Percentiles rank a stretch among this genome's conserved stretches.
Evolutionary conservation across 768 basidiomycete species (phyloP).

Genomic region (Mrakia frigida): DNA sequence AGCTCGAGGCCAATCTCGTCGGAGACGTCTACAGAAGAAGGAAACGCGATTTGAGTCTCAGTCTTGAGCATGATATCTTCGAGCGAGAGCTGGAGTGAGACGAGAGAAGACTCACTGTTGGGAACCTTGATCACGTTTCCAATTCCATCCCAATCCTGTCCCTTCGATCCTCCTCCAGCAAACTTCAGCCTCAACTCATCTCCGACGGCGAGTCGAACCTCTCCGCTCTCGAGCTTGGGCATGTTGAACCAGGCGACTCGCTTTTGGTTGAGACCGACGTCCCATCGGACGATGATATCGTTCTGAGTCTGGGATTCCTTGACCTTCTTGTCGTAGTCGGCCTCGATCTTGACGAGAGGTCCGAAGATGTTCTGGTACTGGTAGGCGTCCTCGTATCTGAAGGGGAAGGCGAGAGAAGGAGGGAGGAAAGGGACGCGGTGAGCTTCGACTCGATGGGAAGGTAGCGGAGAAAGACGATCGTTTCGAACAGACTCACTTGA

Average conservation of each 20-base stretch:
- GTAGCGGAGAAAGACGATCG: not conserved
- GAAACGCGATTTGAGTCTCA: not conserved
- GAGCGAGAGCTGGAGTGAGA: not conserved
- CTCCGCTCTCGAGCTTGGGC: conserved; percentile 96
- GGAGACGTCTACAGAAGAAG: conserved; percentile 67
- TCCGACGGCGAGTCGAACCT: conserved; percentile 92
- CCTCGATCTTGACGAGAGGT: conserved; percentile 98
- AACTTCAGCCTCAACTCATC: conserved; percentile 91
- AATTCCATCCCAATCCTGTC: conserved; percentile 78
- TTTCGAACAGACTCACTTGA: conserved; percentile 48
- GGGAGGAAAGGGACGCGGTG: not conserved
- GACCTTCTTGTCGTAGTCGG: conserved; percentile 94
- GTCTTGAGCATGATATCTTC: not conserved
- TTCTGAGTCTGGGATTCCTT: conserved; percentile 99
- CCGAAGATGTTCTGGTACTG: conserved; percentile 99
- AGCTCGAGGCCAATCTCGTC: conserved; percentile 96
- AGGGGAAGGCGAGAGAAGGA: not conserved
- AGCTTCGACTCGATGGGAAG: not conserved
- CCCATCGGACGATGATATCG: conserved; percentile 93
- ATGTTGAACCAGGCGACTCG: conserved; percentile 96
- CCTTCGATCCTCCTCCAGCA: conserved; percentile 72
- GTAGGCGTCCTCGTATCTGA: conserved; percentile 89
- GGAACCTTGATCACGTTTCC: conserved; percentile 99
- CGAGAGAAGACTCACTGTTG: conserved; percentile 64
- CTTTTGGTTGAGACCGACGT: conserved; percentile 96